Percentiles rank a stretch among this genome's conserved stretches.
These are phyloP conservation scores for Trichocomaceae sp. DNA, from an alignment of 2,329 filamentous ascomycete genomes.

Conservation along the genomic window DNA sequence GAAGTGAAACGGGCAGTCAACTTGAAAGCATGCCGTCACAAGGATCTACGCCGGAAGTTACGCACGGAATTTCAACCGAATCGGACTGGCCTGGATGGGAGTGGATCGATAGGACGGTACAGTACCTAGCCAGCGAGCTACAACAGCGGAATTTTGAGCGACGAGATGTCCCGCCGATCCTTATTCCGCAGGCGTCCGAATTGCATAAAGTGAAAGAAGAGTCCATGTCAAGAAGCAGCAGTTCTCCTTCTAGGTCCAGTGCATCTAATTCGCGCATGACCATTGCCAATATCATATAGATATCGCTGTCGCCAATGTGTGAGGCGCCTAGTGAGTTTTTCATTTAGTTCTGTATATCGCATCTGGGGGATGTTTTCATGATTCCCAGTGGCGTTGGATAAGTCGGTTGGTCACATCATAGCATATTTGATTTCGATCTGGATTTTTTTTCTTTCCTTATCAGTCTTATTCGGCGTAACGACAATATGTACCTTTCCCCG, in stretches of 20 bases:
- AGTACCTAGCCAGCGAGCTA: constrained; percentile 47
- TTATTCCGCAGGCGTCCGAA: constrained; percentile 8
- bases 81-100: constrained; percentile 75
- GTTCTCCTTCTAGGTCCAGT: constrained; percentile 17
- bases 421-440: background rate
- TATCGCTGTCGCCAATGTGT: background rate
- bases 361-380: background rate
- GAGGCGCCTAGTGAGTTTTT: background rate
- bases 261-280: constrained; percentile 40
- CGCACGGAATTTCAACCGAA: background rate
- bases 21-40: constrained; percentile 23
- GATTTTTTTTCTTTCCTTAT: background rate
- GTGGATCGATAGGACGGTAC: constrained; percentile 59
- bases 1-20: constrained; percentile 47
- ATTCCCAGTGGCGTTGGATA: background rate
- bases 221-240: constrained; percentile 16
- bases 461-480: no score
- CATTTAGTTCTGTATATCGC: background rate
- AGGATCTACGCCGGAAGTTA: constrained; percentile 13
- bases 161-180: constrained; percentile 9
- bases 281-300: constrained; percentile 41
- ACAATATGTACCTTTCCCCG: background rate
- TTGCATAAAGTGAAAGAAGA: constrained; percentile 19
- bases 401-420: background rate
- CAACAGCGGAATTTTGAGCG: constrained; percentile 18